Evolutionary conservation across 768 basidiomycete species (phyloP).

Genomic region (Kondoa malvinella): DNA sequence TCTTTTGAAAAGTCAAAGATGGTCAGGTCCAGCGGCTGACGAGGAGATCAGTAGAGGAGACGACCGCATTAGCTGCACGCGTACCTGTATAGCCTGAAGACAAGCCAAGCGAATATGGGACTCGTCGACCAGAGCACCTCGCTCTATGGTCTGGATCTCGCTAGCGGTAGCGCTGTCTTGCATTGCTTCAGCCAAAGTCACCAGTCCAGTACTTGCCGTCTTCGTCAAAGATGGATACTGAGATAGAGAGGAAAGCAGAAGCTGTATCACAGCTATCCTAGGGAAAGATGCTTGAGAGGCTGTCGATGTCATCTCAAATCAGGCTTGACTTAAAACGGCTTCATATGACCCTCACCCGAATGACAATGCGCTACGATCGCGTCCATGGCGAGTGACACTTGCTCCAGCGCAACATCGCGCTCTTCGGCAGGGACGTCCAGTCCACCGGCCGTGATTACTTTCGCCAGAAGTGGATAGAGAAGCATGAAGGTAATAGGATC

Average conservation of each 20-base stretch:
- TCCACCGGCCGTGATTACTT: conserved; percentile 54
- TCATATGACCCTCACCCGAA: conserved; percentile 28
- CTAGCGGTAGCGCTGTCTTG: conserved; percentile 42
- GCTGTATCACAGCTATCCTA: conserved; percentile 48
- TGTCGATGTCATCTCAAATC: conserved; percentile 28
- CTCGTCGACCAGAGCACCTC: conserved; percentile 66
- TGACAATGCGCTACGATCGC: conserved; percentile 47
- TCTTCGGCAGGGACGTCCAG: conserved; percentile 45
- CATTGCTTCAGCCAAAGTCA: conserved; percentile 67
- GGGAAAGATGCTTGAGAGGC: conserved; percentile 60
- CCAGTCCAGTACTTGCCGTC: conserved; percentile 59
- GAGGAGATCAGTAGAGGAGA: not conserved
- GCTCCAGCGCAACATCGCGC: conserved; percentile 56
- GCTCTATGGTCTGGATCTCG: conserved; percentile 52
- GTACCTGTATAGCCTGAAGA: conserved; percentile 74
- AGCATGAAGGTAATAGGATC: conserved; percentile 76
- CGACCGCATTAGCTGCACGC: conserved; percentile 15
- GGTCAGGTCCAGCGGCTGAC: conserved; percentile 77
- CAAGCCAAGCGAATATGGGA: conserved; percentile 72
- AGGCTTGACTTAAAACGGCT: not conserved
- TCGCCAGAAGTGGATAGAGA: conserved; percentile 52
- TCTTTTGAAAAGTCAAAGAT: conserved; percentile 84
- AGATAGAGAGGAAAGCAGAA: conserved; percentile 54
- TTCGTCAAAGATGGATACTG: conserved; percentile 66
- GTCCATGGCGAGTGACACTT: conserved; percentile 55